Percentiles rank a stretch among this genome's conserved stretches.
Evolutionary conservation across 805 yeast species (phyloP).

Genomic region (Phaffomyces thermotolerans): DNA sequence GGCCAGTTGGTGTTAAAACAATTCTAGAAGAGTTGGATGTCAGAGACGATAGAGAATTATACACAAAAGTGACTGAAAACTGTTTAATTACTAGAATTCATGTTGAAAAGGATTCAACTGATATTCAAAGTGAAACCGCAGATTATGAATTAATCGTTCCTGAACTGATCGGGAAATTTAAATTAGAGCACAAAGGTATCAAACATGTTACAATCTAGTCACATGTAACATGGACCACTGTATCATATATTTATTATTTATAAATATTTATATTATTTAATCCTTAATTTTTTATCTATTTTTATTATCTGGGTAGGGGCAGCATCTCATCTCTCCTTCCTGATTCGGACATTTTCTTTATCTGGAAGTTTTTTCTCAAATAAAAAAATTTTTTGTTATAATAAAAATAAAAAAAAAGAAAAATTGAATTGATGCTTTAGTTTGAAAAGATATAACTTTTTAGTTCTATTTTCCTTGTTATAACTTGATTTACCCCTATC

Average conservation of each 20-base stretch:
- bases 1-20: conserved; percentile 25
- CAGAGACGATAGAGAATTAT: conserved; percentile 28
- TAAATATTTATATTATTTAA: background rate
- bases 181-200: conserved; percentile 15
- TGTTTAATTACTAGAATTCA: conserved; percentile 65
- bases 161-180: conserved; percentile 27
- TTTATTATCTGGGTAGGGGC: conserved; percentile 1
- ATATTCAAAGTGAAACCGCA: conserved; percentile 44
- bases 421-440: too few relatives aligned
- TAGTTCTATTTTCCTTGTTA: background rate
- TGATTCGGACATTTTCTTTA: background rate
- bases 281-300: background rate
- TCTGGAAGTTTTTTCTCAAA: background rate
- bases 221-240: background rate
- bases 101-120: conserved; percentile 55
- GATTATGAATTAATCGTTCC: conserved; percentile 73
- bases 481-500: too few relatives aligned
- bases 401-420: background rate
- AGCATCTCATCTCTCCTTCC: conserved; percentile 10
- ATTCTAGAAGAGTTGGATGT: conserved; percentile 5
- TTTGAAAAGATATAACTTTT: too few relatives aligned
- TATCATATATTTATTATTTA: background rate
- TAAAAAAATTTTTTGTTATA: conserved; percentile 5
- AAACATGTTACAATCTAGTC: conserved; percentile 4
- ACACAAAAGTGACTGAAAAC: conserved; percentile 49